Conservation (phyloP, 164 flowering plant species). For the Aristolochia fimbriata region DNA sequence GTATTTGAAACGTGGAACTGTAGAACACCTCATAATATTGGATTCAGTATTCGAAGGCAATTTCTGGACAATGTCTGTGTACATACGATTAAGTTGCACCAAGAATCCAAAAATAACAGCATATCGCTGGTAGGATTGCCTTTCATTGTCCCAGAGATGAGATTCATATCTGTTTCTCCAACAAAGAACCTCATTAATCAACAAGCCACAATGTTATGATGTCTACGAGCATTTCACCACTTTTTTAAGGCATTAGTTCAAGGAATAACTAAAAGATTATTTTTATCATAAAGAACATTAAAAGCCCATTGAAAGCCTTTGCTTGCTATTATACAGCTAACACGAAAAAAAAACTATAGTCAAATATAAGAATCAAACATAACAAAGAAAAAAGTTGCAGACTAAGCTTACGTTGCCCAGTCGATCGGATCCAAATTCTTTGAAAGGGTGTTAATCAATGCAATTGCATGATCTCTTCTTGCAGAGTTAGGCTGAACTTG, state of each 20-base stretch:
- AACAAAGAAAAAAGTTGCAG: neutral
- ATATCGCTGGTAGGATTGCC: slow-evolving; percentile 77
- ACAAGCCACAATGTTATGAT: neutral
- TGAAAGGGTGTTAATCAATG: slow-evolving; percentile 44
- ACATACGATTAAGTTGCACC: slow-evolving; percentile 85
- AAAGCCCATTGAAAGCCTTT: too few relatives aligned
- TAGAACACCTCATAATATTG: slow-evolving; percentile 82
- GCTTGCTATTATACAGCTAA: too few relatives aligned
- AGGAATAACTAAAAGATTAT: too few relatives aligned
- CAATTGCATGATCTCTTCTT: slow-evolving; percentile 30
- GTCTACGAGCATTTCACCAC: neutral
- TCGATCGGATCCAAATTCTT: slow-evolving; percentile 92
- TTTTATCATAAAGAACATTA: too few relatives aligned
- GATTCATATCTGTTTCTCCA: slow-evolving; percentile 65
- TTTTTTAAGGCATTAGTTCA: too few relatives aligned
- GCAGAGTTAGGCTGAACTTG: slow-evolving; percentile 34
- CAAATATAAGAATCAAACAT: neutral
- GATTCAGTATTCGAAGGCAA: slow-evolving; percentile 73
- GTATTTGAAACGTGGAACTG: slow-evolving; percentile 88
- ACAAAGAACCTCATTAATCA: slow-evolving; percentile 2
- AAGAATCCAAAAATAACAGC: slow-evolving; percentile 96
- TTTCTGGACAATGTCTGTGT: slow-evolving; percentile 65
- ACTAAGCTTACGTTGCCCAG: slow-evolving; percentile 85
- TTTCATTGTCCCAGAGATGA: slow-evolving; percentile 93
- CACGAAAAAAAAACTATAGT: too few relatives aligned